Evolutionary conservation across 805 yeast species (phyloP), one percentile per base, ranked within the genome.

Genomic region (Yarrowia divulgata): DNA sequence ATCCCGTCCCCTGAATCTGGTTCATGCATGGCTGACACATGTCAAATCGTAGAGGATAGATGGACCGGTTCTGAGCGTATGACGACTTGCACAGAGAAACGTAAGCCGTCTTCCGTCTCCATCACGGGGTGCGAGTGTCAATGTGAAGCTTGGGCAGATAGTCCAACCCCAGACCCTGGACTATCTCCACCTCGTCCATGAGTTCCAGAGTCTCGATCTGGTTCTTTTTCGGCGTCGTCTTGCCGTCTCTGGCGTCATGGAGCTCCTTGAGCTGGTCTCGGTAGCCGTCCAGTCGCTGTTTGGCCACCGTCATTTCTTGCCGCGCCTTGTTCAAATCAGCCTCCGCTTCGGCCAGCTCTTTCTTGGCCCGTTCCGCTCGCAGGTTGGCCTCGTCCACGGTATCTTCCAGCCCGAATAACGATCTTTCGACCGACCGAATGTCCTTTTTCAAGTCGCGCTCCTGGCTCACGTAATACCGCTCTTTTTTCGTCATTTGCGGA

Each of bases 391-490:
- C 49, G 39, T 57, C 49, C 10, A 57, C 49, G 18, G 29, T 8
- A 18, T 57, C 64, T 13, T 57, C 64, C 8, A 57, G 64, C 12
- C 49, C 39, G 16, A 57, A 57, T 13, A 57, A 13, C 16, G 40
- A 23, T 8, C 64, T 14, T 12, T 57, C 64, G 18, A 57, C 64
- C 0, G 39, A 7, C 8, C 39, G 49, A 32, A 57, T 57, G 32
- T 57, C 64, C 29, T 57, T 29, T 18, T 42, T 40, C 42, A 57
- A n/a, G 32, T 57, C 64, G n/a, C 64, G 48, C 50, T 57, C 64
- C 23, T 57, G 64, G 39, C 39, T 57, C 49, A 42, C 64, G 49
- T 57, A 57, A 12, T 57, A 57, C n/a, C 64, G 48, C 32, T 57
- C 64, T 18, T 23, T 23, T 23, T 57, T 57, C 50, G 39, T 40